A percentile compares a stretch with the other conserved stretches of the same genome.
phyloP scores from a whole-genome alignment of 2,329 filamentous ascomycete genomes.

The Hymenoscyphus fraxineus region DNA sequence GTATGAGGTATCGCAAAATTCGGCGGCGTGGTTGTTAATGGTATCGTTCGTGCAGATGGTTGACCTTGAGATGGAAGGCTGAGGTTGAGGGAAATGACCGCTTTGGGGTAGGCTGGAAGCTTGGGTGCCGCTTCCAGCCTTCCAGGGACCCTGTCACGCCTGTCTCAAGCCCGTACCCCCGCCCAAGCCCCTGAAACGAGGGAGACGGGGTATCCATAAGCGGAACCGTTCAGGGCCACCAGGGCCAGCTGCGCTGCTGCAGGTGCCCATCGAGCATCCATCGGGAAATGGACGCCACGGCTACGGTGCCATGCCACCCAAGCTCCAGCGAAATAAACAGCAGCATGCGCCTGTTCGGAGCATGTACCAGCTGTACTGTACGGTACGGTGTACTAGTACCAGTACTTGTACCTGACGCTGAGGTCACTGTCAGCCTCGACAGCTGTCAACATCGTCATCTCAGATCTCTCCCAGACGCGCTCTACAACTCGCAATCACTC shows the following conservation, averaged over 20 bases:
- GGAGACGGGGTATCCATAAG: not conserved
- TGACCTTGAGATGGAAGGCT: not conserved
- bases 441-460: not conserved
- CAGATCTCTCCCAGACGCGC: no score
- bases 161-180: no score
- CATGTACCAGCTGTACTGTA: no score
- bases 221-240: not conserved
- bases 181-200: not conserved
- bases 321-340: not conserved
- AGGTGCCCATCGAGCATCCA: not conserved
- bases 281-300: not conserved
- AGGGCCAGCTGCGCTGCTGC: not conserved
- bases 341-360: not conserved
- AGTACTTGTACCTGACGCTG: no score
- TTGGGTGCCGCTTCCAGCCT: not conserved
- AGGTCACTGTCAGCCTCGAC: not conserved
- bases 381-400: no score
- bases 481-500: not conserved
- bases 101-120: not conserved
- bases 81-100: not conserved
- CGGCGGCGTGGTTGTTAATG: not conserved
- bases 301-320: not conserved
- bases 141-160: not conserved
- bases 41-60: not conserved
- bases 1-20: not conserved